Percentiles rank a stretch among this genome's conserved stretches.
These are phyloP conservation scores for Salvia splendens DNA, from an alignment of 257 asterid species.

Conservation along the genomic window DNA sequence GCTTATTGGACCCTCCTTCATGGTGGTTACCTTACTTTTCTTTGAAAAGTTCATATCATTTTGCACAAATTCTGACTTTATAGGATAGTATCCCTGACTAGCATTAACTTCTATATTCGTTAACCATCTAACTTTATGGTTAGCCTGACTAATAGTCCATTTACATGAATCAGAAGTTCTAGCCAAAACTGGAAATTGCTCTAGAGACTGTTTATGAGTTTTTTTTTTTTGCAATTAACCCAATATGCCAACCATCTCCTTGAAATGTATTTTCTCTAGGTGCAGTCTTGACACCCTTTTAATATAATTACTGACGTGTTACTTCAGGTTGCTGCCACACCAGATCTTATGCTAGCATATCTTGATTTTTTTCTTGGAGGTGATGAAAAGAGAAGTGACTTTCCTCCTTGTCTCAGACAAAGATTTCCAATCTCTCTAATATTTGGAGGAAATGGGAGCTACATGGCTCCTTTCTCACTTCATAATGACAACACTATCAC, in stretches of 20 bases:
- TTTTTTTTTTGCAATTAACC: not conserved
- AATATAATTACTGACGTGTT: slow-evolving; percentile 26
- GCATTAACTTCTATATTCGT: slow-evolving; percentile 7
- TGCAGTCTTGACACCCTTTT: slow-evolving; percentile 21
- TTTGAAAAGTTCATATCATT: slow-evolving; percentile 20
- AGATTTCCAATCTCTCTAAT: slow-evolving; percentile 82
- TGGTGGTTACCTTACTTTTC: not conserved
- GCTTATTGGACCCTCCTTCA: too few species aligned
- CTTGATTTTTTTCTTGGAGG: slow-evolving; percentile 97
- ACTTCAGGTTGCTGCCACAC: slow-evolving; percentile 89
- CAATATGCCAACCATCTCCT: slow-evolving; percentile 10
- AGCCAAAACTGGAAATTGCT: not conserved
- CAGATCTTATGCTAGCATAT: slow-evolving; percentile 92
- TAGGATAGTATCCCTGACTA: slow-evolving; percentile 4
- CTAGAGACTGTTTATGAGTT: not conserved
- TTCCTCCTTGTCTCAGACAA: slow-evolving; percentile 79
- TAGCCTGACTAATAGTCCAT: too few species aligned
- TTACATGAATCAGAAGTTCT: not conserved
- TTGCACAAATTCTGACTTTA: slow-evolving; percentile 8
- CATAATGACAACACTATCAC: slow-evolving; percentile 84
- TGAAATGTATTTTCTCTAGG: slow-evolving; percentile 15
- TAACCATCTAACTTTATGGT: too few species aligned
- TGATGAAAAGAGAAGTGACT: slow-evolving; percentile 91
- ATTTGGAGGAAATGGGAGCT: slow-evolving; percentile 98
- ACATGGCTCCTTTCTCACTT: slow-evolving; percentile 88